A percentile compares a stretch with the other conserved stretches of the same genome.
These are phyloP conservation scores for Helotiales sp. DNA, from an alignment of 2,329 filamentous ascomycete species.

Conservation along the genomic window DNA sequence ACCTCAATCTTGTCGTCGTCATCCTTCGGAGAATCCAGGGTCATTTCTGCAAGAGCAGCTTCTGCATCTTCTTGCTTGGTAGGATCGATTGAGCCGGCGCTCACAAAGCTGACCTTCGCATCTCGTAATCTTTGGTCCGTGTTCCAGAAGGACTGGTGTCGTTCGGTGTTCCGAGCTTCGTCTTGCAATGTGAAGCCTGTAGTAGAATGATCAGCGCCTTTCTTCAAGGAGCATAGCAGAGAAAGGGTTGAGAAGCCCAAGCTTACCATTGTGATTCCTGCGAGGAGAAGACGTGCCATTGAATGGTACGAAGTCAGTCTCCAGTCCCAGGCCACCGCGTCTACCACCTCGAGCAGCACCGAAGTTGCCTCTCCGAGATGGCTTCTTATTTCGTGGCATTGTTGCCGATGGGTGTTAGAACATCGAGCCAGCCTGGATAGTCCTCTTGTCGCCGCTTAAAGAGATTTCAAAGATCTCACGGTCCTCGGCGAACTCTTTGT, in stretches of 20 bases:
- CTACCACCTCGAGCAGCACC: slow-evolving; percentile 11
- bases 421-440: background rate
- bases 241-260: background rate
- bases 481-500: no score
- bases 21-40: slow-evolving; percentile 11
- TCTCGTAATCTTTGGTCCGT: slow-evolving; percentile 53
- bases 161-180: slow-evolving; percentile 58
- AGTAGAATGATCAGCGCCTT: background rate
- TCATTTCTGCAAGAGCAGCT: slow-evolving; percentile 29
- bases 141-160: slow-evolving; percentile 46
- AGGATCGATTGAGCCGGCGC: slow-evolving; percentile 50
- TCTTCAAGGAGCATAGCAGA: background rate
- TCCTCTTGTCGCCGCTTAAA: no score
- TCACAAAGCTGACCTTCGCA: slow-evolving; percentile 58
- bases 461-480: no score
- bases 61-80: slow-evolving; percentile 29
- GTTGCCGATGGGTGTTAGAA: background rate
- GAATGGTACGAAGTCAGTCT: slow-evolving; percentile 25
- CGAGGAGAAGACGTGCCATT: slow-evolving; percentile 18
- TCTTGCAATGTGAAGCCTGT: slow-evolving; percentile 46
- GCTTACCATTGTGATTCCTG: slow-evolving; percentile 20
- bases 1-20: background rate
- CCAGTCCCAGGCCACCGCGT: background rate
- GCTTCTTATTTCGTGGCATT: slow-evolving; percentile 26
- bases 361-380: slow-evolving; percentile 17